These are phyloP conservation scores for Candida peoriensis DNA, from an alignment of 805 yeast species.

Conservation along the genomic window DNA sequence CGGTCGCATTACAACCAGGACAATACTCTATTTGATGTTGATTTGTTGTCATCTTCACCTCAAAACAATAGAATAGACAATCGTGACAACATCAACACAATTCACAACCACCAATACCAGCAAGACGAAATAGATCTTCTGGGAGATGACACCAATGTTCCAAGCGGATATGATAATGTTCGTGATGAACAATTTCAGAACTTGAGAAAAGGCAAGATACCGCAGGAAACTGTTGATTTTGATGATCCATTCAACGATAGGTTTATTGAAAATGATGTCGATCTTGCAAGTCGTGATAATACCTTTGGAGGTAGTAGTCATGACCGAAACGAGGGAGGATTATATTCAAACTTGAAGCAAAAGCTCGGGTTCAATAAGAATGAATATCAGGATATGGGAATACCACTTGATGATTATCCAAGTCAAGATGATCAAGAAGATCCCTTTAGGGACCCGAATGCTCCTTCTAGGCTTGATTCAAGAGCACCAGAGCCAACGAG, in stretches of 20 bases:
- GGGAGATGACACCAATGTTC: slow-evolving; percentile 10
- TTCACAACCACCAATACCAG: slow-evolving; percentile 8
- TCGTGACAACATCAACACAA: slow-evolving; percentile 7
- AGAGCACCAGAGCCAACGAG: slow-evolving; percentile 7
- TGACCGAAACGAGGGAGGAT: slow-evolving; percentile 5
- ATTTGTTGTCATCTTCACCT: slow-evolving; percentile 21
- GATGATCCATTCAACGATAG: slow-evolving; percentile 28
- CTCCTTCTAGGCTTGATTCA: slow-evolving; percentile 9
- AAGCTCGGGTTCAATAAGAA: slow-evolving; percentile 18
- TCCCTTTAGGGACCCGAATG: slow-evolving; percentile 24
- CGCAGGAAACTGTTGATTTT: slow-evolving; percentile 30
- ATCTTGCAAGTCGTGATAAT: slow-evolving; percentile 19
- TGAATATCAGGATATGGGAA: slow-evolving; percentile 23
- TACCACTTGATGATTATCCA: slow-evolving; percentile 21
- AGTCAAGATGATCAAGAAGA: slow-evolving; percentile 8
- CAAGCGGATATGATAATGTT: slow-evolving; percentile 14
- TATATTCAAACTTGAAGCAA: slow-evolving; percentile 19
- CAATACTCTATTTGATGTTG: slow-evolving; percentile 37
- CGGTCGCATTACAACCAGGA: slow-evolving; percentile 9
- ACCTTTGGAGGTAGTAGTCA: slow-evolving; percentile 7
- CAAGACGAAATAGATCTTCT: slow-evolving; percentile 10
- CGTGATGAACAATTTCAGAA: slow-evolving; percentile 14
- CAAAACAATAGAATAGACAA: background rate
- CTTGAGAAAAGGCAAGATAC: slow-evolving; percentile 23
- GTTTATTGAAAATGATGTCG: slow-evolving; percentile 32